Base-by-base conservation (phyloP, 495 filamentous ascomycete genomes). In the Hyaloscypha bicolor region DNA sequence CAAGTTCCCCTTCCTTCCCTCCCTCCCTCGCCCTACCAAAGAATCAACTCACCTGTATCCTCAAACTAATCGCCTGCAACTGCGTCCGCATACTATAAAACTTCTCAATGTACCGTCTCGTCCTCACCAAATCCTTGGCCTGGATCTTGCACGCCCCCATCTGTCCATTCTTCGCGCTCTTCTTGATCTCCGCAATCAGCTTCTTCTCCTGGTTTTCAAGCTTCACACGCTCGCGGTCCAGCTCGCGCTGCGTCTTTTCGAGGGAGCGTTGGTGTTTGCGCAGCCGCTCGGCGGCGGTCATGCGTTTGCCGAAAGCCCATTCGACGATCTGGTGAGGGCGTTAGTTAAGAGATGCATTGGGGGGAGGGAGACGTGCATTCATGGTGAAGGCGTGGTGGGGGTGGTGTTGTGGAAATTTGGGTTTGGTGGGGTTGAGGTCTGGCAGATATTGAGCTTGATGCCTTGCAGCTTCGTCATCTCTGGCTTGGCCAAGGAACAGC, bases 151-250 rank as follows among this genome's bases (percentile, higher is more conserved):
- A 93, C 4, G 96, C 93, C 21, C 93, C 94, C 83, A 97, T 93
- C 75, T 98, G 93, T 6, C 93, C 93, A 85, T 94, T 96, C 79
- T 98, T 96, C 35, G 95, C 95, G 71, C 92, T 96, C 83, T 96
- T 94, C 81, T 96, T 97, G 79, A 98, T 98, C 75, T 97, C 93
- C 65, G 88, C 82, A 14, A 98, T 87, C 19, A 99, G 84, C 75
- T 96, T 97, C 87, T 97, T 98, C 83, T 99, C 95, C 72, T 98
- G 95, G 64, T 96, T 94, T 78, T 98, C 96, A 8, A 99, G 85
- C 81, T 99, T 99, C 53, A 91, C 86, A 52, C 94, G 87, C 76
- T 97, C 93, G 55, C 96, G 88, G 71, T 99, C 96, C 22, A 98
- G 84, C 80, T 99, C 95, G 62, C 95, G 89, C 73, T 97, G 94